phyloP scores from a whole-genome alignment of 2,329 filamentous ascomycete species.

The Arthroderma sp. region DNA sequence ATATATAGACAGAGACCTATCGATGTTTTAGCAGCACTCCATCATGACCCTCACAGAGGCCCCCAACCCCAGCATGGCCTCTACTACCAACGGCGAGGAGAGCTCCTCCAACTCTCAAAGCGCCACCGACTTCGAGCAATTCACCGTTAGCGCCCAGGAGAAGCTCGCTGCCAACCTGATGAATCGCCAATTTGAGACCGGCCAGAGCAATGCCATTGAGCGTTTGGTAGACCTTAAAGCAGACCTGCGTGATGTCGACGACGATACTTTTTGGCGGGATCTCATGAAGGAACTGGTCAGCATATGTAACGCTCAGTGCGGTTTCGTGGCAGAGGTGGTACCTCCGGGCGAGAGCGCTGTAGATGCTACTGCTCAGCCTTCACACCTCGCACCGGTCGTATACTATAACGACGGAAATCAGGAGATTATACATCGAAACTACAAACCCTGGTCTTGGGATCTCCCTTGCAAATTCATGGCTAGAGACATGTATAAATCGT shows the following conservation, averaged over 20 bases:
- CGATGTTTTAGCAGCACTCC: neutral
- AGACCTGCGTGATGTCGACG: conserved; percentile 41
- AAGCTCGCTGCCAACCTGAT: neutral
- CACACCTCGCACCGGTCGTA: conserved; percentile 53
- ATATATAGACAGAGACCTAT: neutral
- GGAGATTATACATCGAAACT: conserved; percentile 42
- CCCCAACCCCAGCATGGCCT: neutral
- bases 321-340: conserved; percentile 40
- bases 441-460: conserved; percentile 52
- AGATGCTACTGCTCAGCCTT: conserved; percentile 19
- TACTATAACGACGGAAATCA: conserved; percentile 50
- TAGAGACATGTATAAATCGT: conserved; percentile 50
- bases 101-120: neutral
- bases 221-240: conserved; percentile 48
- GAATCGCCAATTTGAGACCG: conserved; percentile 28
- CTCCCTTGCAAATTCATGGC: conserved; percentile 58
- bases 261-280: conserved; percentile 51
- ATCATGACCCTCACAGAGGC: neutral
- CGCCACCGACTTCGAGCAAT: neutral
- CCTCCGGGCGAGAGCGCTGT: conserved; percentile 22
- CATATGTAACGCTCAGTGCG: conserved; percentile 54
- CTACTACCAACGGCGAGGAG: neutral
- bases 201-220: conserved; percentile 51
- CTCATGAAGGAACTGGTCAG: conserved; percentile 53
- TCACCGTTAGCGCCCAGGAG: conserved; percentile 3